Evolutionary conservation across 768 basidiomycete species (phyloP), one percentile per base, ranked within the genome.

Genomic region (Chalciporus piperatus): DNA sequence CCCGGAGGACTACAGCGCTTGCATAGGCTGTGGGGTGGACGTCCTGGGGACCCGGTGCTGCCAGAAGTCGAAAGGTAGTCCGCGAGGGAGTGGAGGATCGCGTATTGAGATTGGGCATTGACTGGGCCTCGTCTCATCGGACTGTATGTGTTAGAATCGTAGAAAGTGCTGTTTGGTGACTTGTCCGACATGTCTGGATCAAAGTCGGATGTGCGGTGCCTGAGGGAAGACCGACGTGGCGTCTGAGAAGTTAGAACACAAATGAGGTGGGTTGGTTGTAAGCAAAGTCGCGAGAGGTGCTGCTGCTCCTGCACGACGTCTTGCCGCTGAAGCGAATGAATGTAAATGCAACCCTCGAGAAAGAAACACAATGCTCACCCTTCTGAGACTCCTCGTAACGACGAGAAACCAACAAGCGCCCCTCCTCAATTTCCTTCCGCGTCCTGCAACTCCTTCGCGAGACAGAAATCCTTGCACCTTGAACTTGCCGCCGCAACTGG

Each of bases 1-100:
- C 84, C 82, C 1, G 82, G 81, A 23, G 89, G 86, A 85, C 80
- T 20, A 86, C 81, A 1, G 85, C 79, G 54, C 83, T 88, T 0
- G 91, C 89, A 60, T 97, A 98, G 5, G 92, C 92, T 3, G 92
- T 96, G 1, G 95, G 95, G 62, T 98, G 95, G 0, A 98, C 95
- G 60, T 98, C 95, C 59, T 95, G 90, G 6, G 95, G 94, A 2
- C 88, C 87, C 37, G 95, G 95, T 7, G 94, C 90, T 38, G 91
- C 87, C 40, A 87, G 92, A 7, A 94, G 72, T 44, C 83, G 81
- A 9, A 25, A 25, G 25, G 25, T 25, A 25, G 25, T 25, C 25
- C 25, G 3, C 25, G 25, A 25, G 3, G 25, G 25, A 25, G 7
- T 25, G 25, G 25, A 25, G 25, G 25, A 25, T 25, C 25, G 25